Conservation (phyloP, 306 rosid species). For the Prunus mume region DNA sequence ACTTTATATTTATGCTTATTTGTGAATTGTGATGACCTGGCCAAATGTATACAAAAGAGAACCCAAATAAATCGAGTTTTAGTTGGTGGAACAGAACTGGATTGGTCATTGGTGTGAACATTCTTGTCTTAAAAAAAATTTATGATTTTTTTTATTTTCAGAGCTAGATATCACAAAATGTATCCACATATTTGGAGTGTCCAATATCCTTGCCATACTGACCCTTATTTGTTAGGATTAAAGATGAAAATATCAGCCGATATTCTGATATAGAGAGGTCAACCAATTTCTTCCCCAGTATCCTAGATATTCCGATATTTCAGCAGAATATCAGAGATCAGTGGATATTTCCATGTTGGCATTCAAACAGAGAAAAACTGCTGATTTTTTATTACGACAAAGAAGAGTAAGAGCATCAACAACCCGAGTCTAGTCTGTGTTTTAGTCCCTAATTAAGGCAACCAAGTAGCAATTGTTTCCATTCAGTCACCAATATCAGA, state of each 20-base stretch:
- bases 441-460: too few relatives aligned
- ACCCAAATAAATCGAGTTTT: background rate
- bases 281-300: background rate
- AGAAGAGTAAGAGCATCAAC: too few relatives aligned
- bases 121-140: background rate
- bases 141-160: background rate
- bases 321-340: background rate
- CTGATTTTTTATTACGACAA: too few relatives aligned
- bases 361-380: too few relatives aligned
- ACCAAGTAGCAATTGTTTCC: too few relatives aligned
- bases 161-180: background rate
- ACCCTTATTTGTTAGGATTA: background rate
- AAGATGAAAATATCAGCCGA: background rate
- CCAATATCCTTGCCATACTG: background rate
- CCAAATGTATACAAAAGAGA: background rate
- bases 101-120: background rate
- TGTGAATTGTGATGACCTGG: background rate
- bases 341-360: too few relatives aligned
- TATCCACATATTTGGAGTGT: background rate
- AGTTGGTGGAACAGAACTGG: background rate
- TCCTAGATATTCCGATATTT: background rate
- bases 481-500: too few relatives aligned
- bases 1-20: background rate
- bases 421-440: too few relatives aligned
- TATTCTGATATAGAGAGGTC: background rate